phyloP scores from a whole-genome alignment of 768 basidiomycete species.

The Megacollybia marginata region DNA sequence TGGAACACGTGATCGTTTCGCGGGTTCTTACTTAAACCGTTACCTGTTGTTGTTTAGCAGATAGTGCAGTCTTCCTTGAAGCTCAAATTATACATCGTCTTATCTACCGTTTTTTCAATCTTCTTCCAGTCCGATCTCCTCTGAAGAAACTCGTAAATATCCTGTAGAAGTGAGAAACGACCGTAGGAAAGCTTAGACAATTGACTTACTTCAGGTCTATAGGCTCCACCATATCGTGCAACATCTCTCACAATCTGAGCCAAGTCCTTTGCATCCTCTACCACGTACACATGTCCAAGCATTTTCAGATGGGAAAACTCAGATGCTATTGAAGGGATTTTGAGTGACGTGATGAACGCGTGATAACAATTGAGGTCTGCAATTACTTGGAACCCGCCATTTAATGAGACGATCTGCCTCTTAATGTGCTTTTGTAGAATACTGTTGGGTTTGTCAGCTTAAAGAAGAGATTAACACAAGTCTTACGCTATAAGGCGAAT shows the following conservation, averaged over 20 bases:
- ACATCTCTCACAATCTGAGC: constrained; percentile 95
- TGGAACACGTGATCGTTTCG: not conserved
- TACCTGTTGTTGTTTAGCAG: constrained; percentile 17
- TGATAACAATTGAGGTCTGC: constrained; percentile 95
- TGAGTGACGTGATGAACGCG: constrained; percentile 79
- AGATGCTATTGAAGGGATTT: constrained; percentile 72
- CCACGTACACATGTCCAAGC: constrained; percentile 94
- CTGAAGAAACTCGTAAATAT: constrained; percentile 95
- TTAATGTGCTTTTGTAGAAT: constrained; percentile 97
- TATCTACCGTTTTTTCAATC: constrained; percentile 94
- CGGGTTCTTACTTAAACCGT: not conserved
- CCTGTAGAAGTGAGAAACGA: constrained; percentile 29
- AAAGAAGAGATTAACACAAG: not conserved
- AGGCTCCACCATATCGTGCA: constrained; percentile 90
- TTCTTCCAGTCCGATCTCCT: constrained; percentile 96
- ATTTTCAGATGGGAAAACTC: constrained; percentile 96
- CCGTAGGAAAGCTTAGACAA: no score
- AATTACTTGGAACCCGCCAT: constrained; percentile 92
- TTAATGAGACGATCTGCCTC: constrained; percentile 90
- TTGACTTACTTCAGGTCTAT: constrained; percentile 74
- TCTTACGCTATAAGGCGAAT: constrained; percentile 73
- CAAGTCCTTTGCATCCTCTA: constrained; percentile 92
- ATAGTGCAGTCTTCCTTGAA: constrained; percentile 87
- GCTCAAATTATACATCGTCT: constrained; percentile 89
- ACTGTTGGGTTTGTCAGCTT: constrained; percentile 28